These are phyloP conservation scores for Dendrobium officinale DNA, from an alignment of 106 monocot species.

Conservation along the genomic window DNA sequence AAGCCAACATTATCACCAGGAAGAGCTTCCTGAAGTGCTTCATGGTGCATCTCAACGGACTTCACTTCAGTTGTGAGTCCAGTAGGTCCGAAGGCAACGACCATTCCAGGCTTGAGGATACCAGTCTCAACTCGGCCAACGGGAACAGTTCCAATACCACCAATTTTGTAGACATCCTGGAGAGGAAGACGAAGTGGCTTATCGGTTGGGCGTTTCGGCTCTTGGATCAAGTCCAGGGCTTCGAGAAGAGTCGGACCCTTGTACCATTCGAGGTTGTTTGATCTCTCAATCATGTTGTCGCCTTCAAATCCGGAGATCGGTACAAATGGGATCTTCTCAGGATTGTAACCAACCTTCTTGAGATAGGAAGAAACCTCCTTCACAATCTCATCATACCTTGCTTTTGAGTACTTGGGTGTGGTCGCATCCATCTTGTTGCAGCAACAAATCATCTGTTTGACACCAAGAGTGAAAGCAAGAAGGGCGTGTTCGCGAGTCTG, in stretches of 20 bases:
- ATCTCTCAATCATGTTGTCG: too few species aligned
- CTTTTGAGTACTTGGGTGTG: constrained; percentile 22
- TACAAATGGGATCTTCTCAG: constrained; percentile 20
- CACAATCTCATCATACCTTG: constrained; percentile 18
- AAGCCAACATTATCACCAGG: constrained; percentile 19
- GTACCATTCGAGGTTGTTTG: constrained; percentile 16
- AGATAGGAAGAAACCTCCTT: constrained; percentile 23
- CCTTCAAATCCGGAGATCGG: constrained; percentile 10
- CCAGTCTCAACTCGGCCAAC: constrained; percentile 9
- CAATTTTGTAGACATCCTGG: constrained; percentile 23
- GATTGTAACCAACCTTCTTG: constrained; percentile 22
- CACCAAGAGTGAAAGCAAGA: constrained; percentile 22
- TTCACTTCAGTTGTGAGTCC: constrained; percentile 18
- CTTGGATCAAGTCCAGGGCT: constrained; percentile 15
- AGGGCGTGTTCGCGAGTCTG: constrained; percentile 18
- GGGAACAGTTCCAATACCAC: constrained; percentile 17
- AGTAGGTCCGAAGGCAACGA: constrained; percentile 16
- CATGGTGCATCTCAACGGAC: constrained; percentile 24
- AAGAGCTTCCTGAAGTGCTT: constrained; percentile 14
- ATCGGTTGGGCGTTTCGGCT: constrained; percentile 20
- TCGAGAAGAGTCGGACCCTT: constrained; percentile 22
- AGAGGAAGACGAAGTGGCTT: constrained; percentile 22
- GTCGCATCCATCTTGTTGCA: constrained; percentile 26
- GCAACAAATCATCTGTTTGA: constrained; percentile 24
- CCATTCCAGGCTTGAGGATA: constrained; percentile 18